phyloP scores from a whole-genome alignment of 2,329 filamentous ascomycete species.

The Fusarium musae region DNA sequence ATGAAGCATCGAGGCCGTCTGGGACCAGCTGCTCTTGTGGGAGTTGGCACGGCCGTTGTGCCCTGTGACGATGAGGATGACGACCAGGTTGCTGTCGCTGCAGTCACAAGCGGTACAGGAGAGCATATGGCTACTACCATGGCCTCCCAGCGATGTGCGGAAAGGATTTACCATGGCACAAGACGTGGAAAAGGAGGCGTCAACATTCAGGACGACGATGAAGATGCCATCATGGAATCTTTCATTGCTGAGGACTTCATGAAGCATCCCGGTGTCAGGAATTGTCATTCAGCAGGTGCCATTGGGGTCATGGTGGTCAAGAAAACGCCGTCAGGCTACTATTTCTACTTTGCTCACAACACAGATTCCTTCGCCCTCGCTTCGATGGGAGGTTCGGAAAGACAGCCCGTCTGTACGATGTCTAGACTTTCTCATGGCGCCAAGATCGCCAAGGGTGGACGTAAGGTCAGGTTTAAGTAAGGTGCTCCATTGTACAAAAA shows the following conservation, averaged over 20 bases:
- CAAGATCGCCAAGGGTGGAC: constrained; percentile 65
- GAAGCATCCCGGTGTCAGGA: constrained; percentile 84
- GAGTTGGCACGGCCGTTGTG: constrained; percentile 90
- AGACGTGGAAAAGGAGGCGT: constrained; percentile 69
- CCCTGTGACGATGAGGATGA: constrained; percentile 77
- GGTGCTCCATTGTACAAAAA: background rate
- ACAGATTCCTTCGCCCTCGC: constrained; percentile 89
- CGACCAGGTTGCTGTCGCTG: constrained; percentile 77
- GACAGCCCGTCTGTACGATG: constrained; percentile 84
- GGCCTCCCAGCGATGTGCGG: constrained; percentile 87
- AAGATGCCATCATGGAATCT: constrained; percentile 76
- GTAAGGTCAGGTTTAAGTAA: constrained; percentile 56
- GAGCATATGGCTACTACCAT: constrained; percentile 98
- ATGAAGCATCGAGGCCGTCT: constrained; percentile 96
- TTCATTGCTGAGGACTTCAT: constrained; percentile 94
- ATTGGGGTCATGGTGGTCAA: constrained; percentile 94
- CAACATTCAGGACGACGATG: constrained; percentile 76
- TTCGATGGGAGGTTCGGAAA: constrained; percentile 85
- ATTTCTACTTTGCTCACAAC: constrained; percentile 95
- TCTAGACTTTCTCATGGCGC: constrained; percentile 72
- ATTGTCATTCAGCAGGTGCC: constrained; percentile 83
- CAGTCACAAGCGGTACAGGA: constrained; percentile 92
- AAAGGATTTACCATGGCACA: constrained; percentile 80
- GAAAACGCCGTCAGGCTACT: constrained; percentile 78
- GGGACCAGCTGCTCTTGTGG: constrained; percentile 91